These are phyloP conservation scores for Phytopythium aichiense DNA, from an alignment of 352 stramenopile species.

Conservation along the genomic window DNA sequence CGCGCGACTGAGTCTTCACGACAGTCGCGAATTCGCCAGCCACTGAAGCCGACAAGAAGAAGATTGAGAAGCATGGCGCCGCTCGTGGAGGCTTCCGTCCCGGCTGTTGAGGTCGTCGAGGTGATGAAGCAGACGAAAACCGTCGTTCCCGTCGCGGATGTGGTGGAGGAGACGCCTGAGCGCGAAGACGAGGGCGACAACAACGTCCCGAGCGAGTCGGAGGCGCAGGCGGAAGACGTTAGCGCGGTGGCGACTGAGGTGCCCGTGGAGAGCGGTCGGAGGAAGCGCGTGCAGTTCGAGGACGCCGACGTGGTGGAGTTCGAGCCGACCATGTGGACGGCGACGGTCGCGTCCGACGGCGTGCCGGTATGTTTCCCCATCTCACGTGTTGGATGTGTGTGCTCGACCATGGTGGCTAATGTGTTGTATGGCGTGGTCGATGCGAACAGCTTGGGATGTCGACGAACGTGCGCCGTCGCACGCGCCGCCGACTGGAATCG, in stretches of 20 bases:
- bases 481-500: slow-evolving; percentile 54
- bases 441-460: slow-evolving; percentile 58
- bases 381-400: neutral
- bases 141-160: neutral
- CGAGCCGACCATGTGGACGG: slow-evolving; percentile 79
- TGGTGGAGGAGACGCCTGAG: slow-evolving; percentile 18
- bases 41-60: neutral
- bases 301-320: slow-evolving; percentile 73
- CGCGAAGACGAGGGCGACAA: slow-evolving; percentile 19
- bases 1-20: too few relatives aligned
- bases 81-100: slow-evolving; percentile 20
- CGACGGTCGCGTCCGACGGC: slow-evolving; percentile 69
- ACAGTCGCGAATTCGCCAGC: too few relatives aligned
- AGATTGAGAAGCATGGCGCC: slow-evolving; percentile 20
- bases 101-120: slow-evolving; percentile 11
- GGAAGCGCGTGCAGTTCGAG: slow-evolving; percentile 56
- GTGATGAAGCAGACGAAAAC: slow-evolving; percentile 15
- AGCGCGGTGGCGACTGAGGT: slow-evolving; percentile 4
- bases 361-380: slow-evolving; percentile 45
- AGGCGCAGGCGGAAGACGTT: slow-evolving; percentile 7
- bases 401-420: slow-evolving; percentile 2
- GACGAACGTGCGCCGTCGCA: slow-evolving; percentile 55
- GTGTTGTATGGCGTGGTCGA: neutral
- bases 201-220: slow-evolving; percentile 3
- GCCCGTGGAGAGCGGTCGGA: slow-evolving; percentile 10